Percentiles rank a stretch among this genome's conserved stretches.
Evolutionary conservation across 345 rosid species (phyloP).

Genomic region (Sisymbrium altissimum): DNA sequence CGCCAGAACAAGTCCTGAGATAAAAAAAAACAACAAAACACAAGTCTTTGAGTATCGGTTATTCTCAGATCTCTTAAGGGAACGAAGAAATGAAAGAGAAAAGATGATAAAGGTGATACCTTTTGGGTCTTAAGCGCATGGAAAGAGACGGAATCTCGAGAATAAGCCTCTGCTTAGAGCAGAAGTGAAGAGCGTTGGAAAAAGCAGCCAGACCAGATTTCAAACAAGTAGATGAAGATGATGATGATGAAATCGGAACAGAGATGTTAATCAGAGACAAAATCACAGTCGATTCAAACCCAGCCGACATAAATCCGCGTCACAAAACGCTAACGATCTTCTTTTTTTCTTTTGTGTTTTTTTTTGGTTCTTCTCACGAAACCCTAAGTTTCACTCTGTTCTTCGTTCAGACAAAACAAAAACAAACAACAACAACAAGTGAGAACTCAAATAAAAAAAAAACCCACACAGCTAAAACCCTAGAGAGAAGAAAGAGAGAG

Average conservation of each 20-base stretch:
- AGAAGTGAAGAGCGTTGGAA: conserved; percentile 58
- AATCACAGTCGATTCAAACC: conserved; percentile 64
- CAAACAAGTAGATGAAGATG: conserved; percentile 4
- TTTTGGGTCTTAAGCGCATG: conserved; percentile 90
- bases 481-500: neutral
- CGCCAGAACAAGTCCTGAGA: conserved; percentile 82
- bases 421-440: neutral
- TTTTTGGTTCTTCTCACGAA: neutral
- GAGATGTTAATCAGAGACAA: conserved; percentile 67
- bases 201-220: conserved; percentile 13
- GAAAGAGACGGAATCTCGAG: conserved; percentile 58
- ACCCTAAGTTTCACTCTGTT: conserved; percentile 18
- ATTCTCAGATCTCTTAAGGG: conserved; percentile 19
- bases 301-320: conserved; percentile 89
- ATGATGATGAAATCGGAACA: conserved; percentile 17
- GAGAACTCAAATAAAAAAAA: neutral
- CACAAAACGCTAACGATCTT: conserved; percentile 16
- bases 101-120: conserved; percentile 33
- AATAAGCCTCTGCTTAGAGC: conserved; percentile 49
- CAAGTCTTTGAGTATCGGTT: neutral
- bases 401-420: conserved; percentile 13
- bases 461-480: conserved; percentile 36
- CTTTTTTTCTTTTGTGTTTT: neutral
- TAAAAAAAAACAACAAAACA: neutral
- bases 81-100: neutral